Evolutionary conservation across 2,329 filamentous ascomycete species (phyloP).

Genomic region (Aspergillus intermedius): DNA sequence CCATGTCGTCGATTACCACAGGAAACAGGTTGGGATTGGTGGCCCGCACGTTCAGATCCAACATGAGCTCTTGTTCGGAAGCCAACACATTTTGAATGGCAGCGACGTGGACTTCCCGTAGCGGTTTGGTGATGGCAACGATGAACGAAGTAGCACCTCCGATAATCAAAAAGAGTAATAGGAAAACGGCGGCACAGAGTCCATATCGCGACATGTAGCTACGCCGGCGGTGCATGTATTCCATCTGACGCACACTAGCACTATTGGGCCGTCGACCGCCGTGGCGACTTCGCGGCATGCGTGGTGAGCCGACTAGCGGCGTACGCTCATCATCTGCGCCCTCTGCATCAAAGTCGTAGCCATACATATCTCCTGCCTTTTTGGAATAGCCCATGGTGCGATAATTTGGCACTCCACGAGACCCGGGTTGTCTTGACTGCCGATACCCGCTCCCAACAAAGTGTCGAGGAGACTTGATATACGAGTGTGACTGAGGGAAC

Average conservation of each 20-base stretch:
- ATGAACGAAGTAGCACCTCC: slow-evolving; percentile 84
- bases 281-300: slow-evolving; percentile 52
- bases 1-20: slow-evolving; percentile 76
- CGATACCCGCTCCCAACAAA: slow-evolving; percentile 49
- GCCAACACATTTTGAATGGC: slow-evolving; percentile 85
- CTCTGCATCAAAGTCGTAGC: slow-evolving; percentile 76
- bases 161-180: slow-evolving; percentile 73
- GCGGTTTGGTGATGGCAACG: slow-evolving; percentile 82
- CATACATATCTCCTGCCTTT: slow-evolving; percentile 57
- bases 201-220: slow-evolving; percentile 68
- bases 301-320: slow-evolving; percentile 63
- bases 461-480: slow-evolving; percentile 56
- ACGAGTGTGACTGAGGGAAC: slow-evolving; percentile 57
- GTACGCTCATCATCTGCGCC: slow-evolving; percentile 83
- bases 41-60: slow-evolving; percentile 81
- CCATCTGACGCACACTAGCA: slow-evolving; percentile 60
- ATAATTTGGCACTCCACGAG: slow-evolving; percentile 50
- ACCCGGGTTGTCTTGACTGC: slow-evolving; percentile 64
- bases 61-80: slow-evolving; percentile 89
- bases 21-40: slow-evolving; percentile 90
- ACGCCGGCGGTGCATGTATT: slow-evolving; percentile 62
- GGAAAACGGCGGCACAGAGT: slow-evolving; percentile 76
- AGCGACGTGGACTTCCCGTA: slow-evolving; percentile 69
- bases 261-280: slow-evolving; percentile 48
- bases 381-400: slow-evolving; percentile 42